A percentile compares a stretch with the other conserved stretches of the same genome.
These are phyloP conservation scores for Neopestalotiopsis sp. DNA, from an alignment of 2,329 filamentous ascomycete species.

Conservation along the genomic window DNA sequence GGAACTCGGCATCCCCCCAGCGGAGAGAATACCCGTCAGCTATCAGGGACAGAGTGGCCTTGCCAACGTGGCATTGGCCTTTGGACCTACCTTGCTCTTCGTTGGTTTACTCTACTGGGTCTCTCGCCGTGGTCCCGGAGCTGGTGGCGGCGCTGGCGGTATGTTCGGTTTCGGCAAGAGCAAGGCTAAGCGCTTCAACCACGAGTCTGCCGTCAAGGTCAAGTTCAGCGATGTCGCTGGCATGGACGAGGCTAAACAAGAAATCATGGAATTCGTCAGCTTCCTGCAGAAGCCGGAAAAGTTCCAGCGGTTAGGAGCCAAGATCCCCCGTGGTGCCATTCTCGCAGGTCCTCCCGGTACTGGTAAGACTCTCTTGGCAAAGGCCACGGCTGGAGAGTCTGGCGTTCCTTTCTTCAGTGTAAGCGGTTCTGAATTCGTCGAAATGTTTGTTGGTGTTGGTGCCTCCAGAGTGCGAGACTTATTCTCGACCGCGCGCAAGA, in stretches of 20 bases:
- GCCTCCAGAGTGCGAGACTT: slow-evolving; percentile 93
- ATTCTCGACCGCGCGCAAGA: slow-evolving; percentile 93
- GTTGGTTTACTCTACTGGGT: slow-evolving; percentile 84
- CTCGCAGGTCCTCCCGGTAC: slow-evolving; percentile 97
- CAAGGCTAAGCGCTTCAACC: slow-evolving; percentile 95
- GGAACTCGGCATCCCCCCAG: slow-evolving; percentile 82
- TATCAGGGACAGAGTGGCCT: slow-evolving; percentile 81
- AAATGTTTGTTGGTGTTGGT: slow-evolving; percentile 99
- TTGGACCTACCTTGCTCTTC: slow-evolving; percentile 86
- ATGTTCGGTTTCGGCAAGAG: slow-evolving; percentile 97
- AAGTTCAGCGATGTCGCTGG: slow-evolving; percentile 97
- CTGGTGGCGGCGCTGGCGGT: slow-evolving; percentile 70
- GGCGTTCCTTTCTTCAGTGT: slow-evolving; percentile 98
- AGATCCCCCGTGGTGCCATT: slow-evolving; percentile 96
- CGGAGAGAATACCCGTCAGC: slow-evolving; percentile 91
- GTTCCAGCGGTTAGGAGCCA: slow-evolving; percentile 93
- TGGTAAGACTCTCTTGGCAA: slow-evolving; percentile 95
- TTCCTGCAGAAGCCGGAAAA: slow-evolving; percentile 93
- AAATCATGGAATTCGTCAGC: slow-evolving; percentile 99
- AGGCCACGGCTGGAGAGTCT: slow-evolving; percentile 96
- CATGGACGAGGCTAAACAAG: slow-evolving; percentile 96
- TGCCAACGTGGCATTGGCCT: slow-evolving; percentile 74
- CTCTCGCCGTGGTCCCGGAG: slow-evolving; percentile 70
- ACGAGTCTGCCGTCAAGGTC: slow-evolving; percentile 94
- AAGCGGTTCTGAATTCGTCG: slow-evolving; percentile 97